Percentiles rank a stretch among this genome's conserved stretches.
phyloP scores from a whole-genome alignment of 2,329 filamentous ascomycete genomes.

The Karstenula rhodostoma region DNA sequence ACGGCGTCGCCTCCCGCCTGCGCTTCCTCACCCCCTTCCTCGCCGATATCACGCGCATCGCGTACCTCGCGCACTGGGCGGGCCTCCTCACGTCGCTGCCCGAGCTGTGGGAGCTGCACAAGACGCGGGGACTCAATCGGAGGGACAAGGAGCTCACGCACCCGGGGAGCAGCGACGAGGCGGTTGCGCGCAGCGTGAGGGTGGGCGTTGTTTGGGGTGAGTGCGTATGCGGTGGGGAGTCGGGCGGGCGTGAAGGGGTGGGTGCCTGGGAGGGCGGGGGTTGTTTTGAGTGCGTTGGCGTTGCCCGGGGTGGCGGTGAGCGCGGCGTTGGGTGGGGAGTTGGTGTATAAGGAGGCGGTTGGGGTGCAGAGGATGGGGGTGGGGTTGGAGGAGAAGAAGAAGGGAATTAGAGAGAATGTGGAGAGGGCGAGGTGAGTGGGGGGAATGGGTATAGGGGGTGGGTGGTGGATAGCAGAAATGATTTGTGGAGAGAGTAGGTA shows the following conservation, averaged over 20 bases:
- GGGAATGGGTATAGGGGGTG: background rate
- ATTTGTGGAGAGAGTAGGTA: background rate
- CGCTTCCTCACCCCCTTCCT: constrained; percentile 1
- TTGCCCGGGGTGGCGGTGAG: background rate
- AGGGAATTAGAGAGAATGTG: background rate
- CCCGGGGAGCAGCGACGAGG: background rate
- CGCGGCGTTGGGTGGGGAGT: constrained; percentile 8
- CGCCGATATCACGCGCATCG: background rate
- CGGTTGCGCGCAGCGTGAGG: background rate
- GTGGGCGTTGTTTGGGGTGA: background rate
- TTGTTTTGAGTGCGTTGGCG: background rate
- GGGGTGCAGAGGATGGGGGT: constrained; percentile 5
- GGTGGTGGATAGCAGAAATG: too few species aligned
- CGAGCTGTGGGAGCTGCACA: constrained; percentile 1
- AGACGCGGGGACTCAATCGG: background rate
- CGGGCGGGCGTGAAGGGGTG: background rate
- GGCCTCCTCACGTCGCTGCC: background rate
- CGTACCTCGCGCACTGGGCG: background rate
- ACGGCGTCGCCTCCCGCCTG: background rate
- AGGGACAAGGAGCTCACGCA: background rate
- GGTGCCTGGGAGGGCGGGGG: background rate
- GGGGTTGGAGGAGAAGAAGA: constrained; percentile 3
- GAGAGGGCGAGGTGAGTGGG: constrained; percentile 3
- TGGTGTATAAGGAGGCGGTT: constrained; percentile 5
- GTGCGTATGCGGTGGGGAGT: background rate